phyloP scores from a whole-genome alignment of 768 basidiomycete genomes.

The Macrolepiota albuminosa region DNA sequence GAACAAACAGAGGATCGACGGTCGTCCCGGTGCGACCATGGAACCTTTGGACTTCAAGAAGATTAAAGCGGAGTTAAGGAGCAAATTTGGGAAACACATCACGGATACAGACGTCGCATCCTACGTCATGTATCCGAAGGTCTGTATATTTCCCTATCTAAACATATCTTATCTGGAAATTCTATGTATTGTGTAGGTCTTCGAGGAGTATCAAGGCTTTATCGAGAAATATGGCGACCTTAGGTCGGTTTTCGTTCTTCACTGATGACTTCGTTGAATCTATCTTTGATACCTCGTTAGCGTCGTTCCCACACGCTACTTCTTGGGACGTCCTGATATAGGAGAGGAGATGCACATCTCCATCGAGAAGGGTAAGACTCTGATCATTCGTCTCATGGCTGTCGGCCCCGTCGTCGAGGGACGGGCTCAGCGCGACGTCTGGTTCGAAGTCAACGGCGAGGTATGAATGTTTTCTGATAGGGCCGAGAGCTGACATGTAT shows the following conservation, averaged over 20 bases:
- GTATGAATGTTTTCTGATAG: constrained; percentile 32
- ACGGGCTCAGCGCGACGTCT: constrained; percentile 90
- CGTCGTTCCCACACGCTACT: constrained; percentile 94
- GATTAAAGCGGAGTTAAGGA: constrained; percentile 87
- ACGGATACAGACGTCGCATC: constrained; percentile 90
- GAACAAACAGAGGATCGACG: constrained; percentile 90
- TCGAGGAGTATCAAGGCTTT: constrained; percentile 95
- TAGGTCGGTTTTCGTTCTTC: constrained; percentile 47
- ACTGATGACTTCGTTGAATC: constrained; percentile 1
- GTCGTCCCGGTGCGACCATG: constrained; percentile 87
- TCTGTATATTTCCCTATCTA: constrained; percentile 22
- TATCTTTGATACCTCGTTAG: constrained; percentile 34
- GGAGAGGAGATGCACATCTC: constrained; percentile 97
- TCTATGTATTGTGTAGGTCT: constrained; percentile 51
- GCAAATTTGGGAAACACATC: constrained; percentile 94
- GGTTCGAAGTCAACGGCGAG: constrained; percentile 98
- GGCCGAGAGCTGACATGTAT: constrained; percentile 6
- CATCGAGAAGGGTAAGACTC: constrained; percentile 94
- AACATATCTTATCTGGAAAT: background rate
- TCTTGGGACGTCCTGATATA: constrained; percentile 86
- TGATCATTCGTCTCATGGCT: constrained; percentile 95
- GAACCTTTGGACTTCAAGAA: constrained; percentile 91
- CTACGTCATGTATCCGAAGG: constrained; percentile 99
- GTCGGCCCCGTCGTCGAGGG: constrained; percentile 90
- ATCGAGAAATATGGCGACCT: constrained; percentile 94